Evolutionary conservation across 768 basidiomycete species (phyloP), one percentile per base, ranked within the genome.

Genomic region (Calocera viscosa): DNA sequence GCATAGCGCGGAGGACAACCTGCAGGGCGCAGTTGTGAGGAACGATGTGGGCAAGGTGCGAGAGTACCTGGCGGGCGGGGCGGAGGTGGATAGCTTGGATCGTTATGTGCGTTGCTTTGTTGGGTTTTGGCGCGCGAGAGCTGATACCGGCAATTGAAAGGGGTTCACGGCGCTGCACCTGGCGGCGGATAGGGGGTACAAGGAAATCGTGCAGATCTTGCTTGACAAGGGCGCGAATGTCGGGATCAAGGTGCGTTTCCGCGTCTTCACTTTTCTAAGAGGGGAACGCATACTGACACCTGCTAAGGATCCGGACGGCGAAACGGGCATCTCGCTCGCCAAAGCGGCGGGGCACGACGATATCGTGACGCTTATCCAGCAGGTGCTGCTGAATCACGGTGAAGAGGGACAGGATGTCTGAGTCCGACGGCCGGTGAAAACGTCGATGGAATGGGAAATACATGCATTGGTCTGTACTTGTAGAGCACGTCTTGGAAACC

Each of bases 131-230:
- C n/a, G 60, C 34, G 7, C n/a, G 28, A 3, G 14, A n/a, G 47
- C 28, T 66, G 12, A 34, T 33, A 33, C 10, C 49, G 24, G 53
- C 66, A 64, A 60, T 22, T 72, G n/a, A n/a, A n/a, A 96, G 94
- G 93, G 91, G 38, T 93, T 92, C 74, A 90, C 92, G 0, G 82
- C 93, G 8, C 76, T 96, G 22, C 94, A 96, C 71, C 80, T 94
- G 0, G 93, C 94, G 2, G 84, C 86, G 30, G 94, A 96, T 75
- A 80, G 93, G 72, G 94, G 94, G 1, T 81, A 85, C 71, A 66
- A 78, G 7, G 78, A 79, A 0, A 77, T 83, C 1, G 87, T 89
- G 1, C 76, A 80, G 69, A 66, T 85, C 2, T 75, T 96, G 41
- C 73, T 94, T 22, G 71, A 78, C 24, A 77, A 79, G 64, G 91